These are phyloP conservation scores for Scedosporium dehoogii DNA, from an alignment of 2,329 filamentous ascomycete species.

Conservation along the genomic window DNA sequence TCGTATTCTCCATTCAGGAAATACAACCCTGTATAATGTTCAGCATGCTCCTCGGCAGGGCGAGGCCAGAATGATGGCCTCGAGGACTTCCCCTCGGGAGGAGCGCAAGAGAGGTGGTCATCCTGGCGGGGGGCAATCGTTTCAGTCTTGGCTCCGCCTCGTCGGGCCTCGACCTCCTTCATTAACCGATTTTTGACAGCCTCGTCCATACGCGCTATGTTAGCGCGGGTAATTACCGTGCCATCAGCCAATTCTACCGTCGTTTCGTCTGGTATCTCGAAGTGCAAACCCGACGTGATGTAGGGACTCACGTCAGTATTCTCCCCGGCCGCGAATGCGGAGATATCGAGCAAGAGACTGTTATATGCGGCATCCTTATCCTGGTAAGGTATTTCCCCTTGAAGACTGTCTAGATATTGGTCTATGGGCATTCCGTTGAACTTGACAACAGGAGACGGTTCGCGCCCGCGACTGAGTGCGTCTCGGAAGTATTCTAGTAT, in stretches of 20 bases:
- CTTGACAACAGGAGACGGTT: background rate
- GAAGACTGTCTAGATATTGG: background rate
- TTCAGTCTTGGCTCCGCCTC: no score
- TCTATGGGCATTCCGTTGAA: background rate
- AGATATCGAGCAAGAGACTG: no score
- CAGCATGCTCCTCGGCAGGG: background rate
- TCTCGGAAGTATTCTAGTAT: no score
- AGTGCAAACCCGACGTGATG: background rate
- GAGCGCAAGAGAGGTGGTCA: background rate
- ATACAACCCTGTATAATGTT: background rate
- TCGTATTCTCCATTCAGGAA: background rate
- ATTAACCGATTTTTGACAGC: no score
- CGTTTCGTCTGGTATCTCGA: background rate
- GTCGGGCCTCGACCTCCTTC: no score
- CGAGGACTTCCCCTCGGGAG: background rate
- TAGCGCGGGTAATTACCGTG: background rate
- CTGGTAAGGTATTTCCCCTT: no score
- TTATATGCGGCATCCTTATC: no score
- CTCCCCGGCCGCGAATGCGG: no score
- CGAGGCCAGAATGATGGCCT: background rate
- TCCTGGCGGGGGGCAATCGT: no score
- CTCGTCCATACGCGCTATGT: no score
- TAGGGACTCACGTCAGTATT: no score
- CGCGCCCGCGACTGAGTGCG: background rate
- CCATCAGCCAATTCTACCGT: background rate